Conservation (phyloP, 108 stramenopile species). For the Skeletonema costatum region DNA sequence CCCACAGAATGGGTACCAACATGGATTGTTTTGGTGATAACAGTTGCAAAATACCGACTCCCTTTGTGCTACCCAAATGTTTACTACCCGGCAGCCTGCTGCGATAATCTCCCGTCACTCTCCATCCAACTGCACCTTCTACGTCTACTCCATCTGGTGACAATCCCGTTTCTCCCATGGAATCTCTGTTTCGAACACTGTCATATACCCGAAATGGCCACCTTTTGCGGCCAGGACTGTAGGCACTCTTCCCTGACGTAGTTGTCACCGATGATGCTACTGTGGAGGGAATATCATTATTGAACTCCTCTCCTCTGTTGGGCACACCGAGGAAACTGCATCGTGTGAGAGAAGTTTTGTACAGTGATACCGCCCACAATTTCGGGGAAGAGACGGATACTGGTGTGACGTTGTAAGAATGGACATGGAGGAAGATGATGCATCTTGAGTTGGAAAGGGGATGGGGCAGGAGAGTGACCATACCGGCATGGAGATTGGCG, state of each 20-base stretch:
- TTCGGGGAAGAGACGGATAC: constrained; percentile 59
- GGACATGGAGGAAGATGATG: constrained; percentile 55
- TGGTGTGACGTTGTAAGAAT: constrained; percentile 62
- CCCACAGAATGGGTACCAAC: constrained; percentile 61
- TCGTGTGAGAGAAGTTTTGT: constrained; percentile 54
- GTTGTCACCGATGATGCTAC: constrained; percentile 32
- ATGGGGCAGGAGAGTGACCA: constrained; percentile 52
- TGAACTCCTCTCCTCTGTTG: constrained; percentile 26
- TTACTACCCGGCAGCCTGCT: not conserved
- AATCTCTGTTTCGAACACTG: constrained; percentile 7
- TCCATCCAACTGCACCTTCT: constrained; percentile 18
- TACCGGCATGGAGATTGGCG: constrained; percentile 58
- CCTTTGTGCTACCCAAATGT: not conserved
- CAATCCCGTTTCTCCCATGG: constrained; percentile 19
- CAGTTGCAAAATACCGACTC: constrained; percentile 60
- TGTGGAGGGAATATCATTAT: constrained; percentile 24
- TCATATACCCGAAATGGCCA: too few species aligned
- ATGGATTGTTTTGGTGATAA: constrained; percentile 42
- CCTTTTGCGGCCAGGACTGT: too few species aligned
- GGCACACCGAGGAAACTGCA: constrained; percentile 50
- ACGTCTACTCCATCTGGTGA: not conserved
- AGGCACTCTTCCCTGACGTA: not conserved
- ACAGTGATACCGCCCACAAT: constrained; percentile 57
- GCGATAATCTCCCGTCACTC: not conserved
- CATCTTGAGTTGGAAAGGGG: constrained; percentile 6